A percentile compares a stretch with the other conserved stretches of the same genome.
phyloP scores from a whole-genome alignment of 352 stramenopile species.

The Pythium diclinum region DNA sequence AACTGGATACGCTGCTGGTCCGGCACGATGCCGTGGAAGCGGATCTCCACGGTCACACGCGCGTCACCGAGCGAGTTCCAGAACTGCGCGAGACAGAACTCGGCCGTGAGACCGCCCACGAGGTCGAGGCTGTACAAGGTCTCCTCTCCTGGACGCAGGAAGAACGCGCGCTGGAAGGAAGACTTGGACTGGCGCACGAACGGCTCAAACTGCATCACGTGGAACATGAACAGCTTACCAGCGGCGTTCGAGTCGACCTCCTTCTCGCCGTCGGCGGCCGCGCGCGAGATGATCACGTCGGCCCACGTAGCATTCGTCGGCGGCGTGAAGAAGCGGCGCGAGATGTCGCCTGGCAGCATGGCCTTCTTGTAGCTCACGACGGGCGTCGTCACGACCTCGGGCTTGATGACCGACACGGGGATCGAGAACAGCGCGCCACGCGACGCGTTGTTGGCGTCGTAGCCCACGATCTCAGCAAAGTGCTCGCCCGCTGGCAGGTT shows the following conservation, averaged over 20 bases:
- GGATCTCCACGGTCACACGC: constrained; percentile 74
- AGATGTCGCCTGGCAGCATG: constrained; percentile 63
- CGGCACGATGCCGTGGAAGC: constrained; percentile 82
- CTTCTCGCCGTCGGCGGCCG: constrained; percentile 15
- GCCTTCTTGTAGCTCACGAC: constrained; percentile 44
- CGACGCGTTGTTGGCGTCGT: constrained; percentile 58
- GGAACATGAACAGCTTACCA: constrained; percentile 81
- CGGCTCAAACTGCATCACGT: constrained; percentile 87
- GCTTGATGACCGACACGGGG: constrained; percentile 89
- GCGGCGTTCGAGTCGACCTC: constrained; percentile 65
- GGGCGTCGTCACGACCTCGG: constrained; percentile 43
- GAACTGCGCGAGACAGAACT: constrained; percentile 89
- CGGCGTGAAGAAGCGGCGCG: constrained; percentile 79
- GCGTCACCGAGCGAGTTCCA: constrained; percentile 87
- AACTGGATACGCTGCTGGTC: constrained; percentile 61
- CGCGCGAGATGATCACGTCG: constrained; percentile 75
- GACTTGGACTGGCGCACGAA: constrained; percentile 80
- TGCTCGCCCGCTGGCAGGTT: constrained; percentile 78
- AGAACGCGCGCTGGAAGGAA: constrained; percentile 65
- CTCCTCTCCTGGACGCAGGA: constrained; percentile 63
- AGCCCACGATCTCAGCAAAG: constrained; percentile 83
- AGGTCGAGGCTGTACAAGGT: constrained; percentile 72
- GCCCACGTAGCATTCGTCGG: constrained; percentile 82
- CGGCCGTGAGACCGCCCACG: constrained; percentile 69
- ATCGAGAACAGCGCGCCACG: constrained; percentile 86